phyloP scores from a whole-genome alignment of 495 filamentous ascomycete genomes.

The Xanthoparmelia taractica region DNA sequence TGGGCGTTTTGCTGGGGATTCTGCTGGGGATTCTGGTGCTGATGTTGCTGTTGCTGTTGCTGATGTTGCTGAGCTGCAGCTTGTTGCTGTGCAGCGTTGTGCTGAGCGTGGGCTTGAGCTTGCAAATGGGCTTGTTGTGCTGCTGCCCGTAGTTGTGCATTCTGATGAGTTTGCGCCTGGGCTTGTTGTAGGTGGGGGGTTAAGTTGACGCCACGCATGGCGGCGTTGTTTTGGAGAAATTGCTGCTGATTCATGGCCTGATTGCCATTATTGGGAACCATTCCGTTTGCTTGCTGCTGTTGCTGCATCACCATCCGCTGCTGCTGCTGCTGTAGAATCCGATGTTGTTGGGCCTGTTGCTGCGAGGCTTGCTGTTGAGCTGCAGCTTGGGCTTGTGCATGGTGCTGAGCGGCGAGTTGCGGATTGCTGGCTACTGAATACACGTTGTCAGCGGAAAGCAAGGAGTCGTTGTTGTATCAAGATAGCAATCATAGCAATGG shows the following conservation, averaged over 20 bases:
- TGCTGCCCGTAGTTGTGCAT: conserved; percentile 8
- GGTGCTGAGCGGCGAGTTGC: conserved; percentile 1
- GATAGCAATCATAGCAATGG: neutral
- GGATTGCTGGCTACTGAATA: neutral
- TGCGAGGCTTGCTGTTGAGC: conserved; percentile 13
- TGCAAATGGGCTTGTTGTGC: conserved; percentile 28
- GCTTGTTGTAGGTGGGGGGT: conserved; percentile 6
- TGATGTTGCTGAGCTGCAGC: conserved; percentile 36
- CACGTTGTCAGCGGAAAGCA: conserved; percentile 35
- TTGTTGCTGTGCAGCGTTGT: conserved; percentile 31
- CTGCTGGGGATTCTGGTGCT: conserved; percentile 32
- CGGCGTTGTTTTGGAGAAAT: conserved; percentile 47
- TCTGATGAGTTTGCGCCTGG: conserved; percentile 13
- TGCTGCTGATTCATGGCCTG: conserved; percentile 50
- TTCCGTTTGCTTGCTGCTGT: conserved; percentile 27
- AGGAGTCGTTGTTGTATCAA: neutral
- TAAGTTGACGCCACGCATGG: conserved; percentile 29
- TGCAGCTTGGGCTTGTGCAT: neutral
- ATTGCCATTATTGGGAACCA: conserved; percentile 45
- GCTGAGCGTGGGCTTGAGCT: conserved; percentile 36
- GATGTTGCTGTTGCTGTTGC: conserved; percentile 27
- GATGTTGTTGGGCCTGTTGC: conserved; percentile 35
- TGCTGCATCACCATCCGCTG: conserved; percentile 36
- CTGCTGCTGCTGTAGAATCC: conserved; percentile 34
- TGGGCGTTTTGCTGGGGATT: conserved; percentile 36